phyloP scores from a whole-genome alignment of 257 asterid species.

The Jaltomata sinuosa region DNA sequence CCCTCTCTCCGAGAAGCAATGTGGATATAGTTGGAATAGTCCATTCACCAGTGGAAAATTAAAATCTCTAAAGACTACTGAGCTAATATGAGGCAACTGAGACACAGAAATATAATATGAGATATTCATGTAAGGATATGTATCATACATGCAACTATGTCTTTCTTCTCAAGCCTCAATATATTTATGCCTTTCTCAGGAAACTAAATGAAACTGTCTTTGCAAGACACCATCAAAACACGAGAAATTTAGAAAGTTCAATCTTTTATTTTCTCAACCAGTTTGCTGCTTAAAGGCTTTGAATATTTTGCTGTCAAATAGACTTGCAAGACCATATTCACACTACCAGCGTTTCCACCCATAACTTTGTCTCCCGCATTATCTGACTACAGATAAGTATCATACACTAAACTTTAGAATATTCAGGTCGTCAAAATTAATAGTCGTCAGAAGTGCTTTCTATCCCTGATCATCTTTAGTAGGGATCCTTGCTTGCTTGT shows the following conservation, averaged over 20 bases:
- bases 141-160: neutral
- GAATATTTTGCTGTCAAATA: too few relatives aligned
- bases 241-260: neutral
- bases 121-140: neutral
- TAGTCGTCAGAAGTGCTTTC: neutral
- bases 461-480: neutral
- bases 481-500: neutral
- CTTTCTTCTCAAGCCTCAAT: neutral
- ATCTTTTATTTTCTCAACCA: neutral
- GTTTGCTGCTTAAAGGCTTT: neutral
- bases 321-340: neutral
- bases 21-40: too few relatives aligned
- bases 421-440: neutral
- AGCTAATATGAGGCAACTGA: neutral
- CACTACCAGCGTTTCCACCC: neutral
- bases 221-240: neutral
- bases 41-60: neutral
- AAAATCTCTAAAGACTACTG: neutral
- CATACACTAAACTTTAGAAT: neutral
- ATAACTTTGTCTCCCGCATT: neutral
- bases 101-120: neutral
- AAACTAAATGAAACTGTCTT: neutral
- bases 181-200: neutral
- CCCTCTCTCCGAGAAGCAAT: too few relatives aligned
- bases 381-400: neutral